Evolutionary conservation across 352 stramenopile species (phyloP), one percentile per base, ranked within the genome.

Genomic region (Phytophthora kernoviae): DNA sequence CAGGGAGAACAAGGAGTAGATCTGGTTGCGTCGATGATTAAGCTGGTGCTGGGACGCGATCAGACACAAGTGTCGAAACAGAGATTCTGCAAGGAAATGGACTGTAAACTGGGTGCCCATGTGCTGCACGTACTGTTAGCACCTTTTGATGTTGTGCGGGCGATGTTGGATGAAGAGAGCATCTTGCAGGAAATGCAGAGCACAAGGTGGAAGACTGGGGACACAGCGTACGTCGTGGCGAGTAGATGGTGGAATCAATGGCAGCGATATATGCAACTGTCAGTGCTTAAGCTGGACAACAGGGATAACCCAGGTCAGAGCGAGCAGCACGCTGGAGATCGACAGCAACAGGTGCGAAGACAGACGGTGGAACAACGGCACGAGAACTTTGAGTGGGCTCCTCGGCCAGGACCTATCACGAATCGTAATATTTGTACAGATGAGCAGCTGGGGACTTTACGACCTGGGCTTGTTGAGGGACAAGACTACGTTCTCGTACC

Each of bases 201-300:
- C 15, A 68, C 53, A 5, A 49, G 55, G 17, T 90, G 79, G 81
- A 65, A 67, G 17, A 56, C 65, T n/a, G 70, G 69, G 1, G 68
- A 87, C 24, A 85, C 58, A 6, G 73, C 60, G 7, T 93, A 81
- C 50, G 57, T 89, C 0, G 61, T 91, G 5, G 68, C 74, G 20
- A 74, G 54, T 48, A 26, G 30, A 14, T 93, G 84, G 84, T 93
- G 81, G 84, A 54, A 36, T 8, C 73, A 77, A 36, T 93, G 84
- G 81, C 50, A 58, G n/a, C 51, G 47, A 33, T 83, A 81, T 54
- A 48, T 76, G 7, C 58, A 69, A 9, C 39, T 30, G 43, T 24
- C 36, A 54, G 46, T 20, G 22, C 22, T 39, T 34, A 42, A 14
- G 15, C 9, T 6, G 15, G 14, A 17, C 9, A 54, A n/a, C 9